Evolutionary conservation across 306 rosid genomes (phyloP), one percentile per base, ranked within the genome.

Genomic region (Dryas drummondii): DNA sequence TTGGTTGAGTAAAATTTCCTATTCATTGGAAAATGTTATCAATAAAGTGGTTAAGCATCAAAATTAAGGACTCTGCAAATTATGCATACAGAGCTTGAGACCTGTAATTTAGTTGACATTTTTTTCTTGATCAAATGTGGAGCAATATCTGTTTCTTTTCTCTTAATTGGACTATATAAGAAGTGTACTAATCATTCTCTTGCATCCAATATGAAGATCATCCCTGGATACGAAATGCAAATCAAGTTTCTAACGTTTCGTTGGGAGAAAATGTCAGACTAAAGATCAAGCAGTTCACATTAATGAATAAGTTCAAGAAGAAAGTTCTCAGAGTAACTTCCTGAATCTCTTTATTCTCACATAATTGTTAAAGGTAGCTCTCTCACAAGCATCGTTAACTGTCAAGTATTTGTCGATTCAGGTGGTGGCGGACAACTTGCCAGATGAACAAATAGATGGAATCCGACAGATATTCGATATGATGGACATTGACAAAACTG

Each of bases 291-390:
- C 97, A 91, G 71, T 94, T 94, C 88, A 83, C 93, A 52, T 45
- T 94, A 87, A 91, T 94, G 96, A 94, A 90, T 68, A 91, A 88
- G 80, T 91, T 94, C 83, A 94, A 94, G 88, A 91, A 87, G 87
- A 94, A 87, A 63, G 98, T 88, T 75, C 98, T 91, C 27, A 87
- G 94, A 85, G 98, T 90, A 90, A 82, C 92, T 84, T 81, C 61
- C 15, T 32, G 4, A 40, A 64, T 14, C 17, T 53, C 32, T 55
- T 73, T 53, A 14, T 19, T 40, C 7, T 44, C 48, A 41, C 46
- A 15, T 14, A 66, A 15, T 5, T 45, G 47, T 40, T 19, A 47
- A 11, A 27, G 1, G 13, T 71, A 62, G 32, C 11, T 53, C 37
- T 46, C 56, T 60, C 47, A 49, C 50, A 4, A 62, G 5, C 59